These are phyloP conservation scores for Geotrichum candidum DNA, from an alignment of 1,139 yeast species.

Conservation along the genomic window DNA sequence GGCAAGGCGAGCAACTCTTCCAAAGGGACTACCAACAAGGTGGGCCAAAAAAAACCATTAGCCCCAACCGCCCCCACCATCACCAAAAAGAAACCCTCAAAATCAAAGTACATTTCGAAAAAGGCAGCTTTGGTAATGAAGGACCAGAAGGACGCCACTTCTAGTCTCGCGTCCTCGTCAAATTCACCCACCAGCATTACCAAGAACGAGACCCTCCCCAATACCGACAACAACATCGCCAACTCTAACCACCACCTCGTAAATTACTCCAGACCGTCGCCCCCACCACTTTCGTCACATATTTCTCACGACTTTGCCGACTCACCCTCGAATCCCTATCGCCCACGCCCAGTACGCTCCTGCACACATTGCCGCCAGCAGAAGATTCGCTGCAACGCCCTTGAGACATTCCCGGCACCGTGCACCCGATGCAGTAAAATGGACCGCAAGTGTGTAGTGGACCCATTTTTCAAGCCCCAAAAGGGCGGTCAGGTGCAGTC, in stretches of 20 bases:
- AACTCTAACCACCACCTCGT: background rate
- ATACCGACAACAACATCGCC: background rate
- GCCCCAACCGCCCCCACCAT: background rate
- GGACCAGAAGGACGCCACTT: background rate
- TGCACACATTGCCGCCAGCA: constrained; percentile 94
- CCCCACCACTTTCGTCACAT: background rate
- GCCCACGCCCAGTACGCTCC: constrained; percentile 69
- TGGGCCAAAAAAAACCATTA: background rate
- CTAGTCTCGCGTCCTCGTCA: background rate
- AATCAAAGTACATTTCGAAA: background rate
- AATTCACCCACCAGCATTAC: background rate
- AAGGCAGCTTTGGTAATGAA: background rate
- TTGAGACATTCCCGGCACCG: constrained; percentile 76
- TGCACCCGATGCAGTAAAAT: constrained; percentile 77
- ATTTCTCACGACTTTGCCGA: background rate
- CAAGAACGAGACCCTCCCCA: background rate
- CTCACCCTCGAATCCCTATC: background rate
- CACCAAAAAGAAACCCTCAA: background rate
- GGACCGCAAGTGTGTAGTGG: constrained; percentile 78
- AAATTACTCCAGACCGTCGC: background rate
- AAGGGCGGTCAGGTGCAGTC: constrained; percentile 87
- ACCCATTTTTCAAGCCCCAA: constrained; percentile 84
- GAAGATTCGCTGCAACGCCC: constrained; percentile 86
- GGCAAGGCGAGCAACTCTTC: background rate
- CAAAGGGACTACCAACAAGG: background rate